A percentile compares a stretch with the other conserved stretches of the same genome.
These are phyloP conservation scores for Cyberlindnera maclurae DNA, from an alignment of 805 yeast genomes.

Conservation along the genomic window DNA sequence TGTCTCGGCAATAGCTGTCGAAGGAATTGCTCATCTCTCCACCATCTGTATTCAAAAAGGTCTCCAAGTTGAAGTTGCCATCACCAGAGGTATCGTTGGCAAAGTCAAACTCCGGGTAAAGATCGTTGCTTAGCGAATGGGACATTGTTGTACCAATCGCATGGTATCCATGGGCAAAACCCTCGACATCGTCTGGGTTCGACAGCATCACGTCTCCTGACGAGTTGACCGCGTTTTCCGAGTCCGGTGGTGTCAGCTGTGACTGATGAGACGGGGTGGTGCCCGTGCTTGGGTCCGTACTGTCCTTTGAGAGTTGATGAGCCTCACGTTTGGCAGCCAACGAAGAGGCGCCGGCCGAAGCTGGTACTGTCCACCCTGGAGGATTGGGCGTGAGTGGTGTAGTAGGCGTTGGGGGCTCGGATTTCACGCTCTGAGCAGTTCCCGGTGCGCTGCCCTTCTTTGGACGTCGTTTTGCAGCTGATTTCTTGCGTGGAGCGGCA, in stretches of 20 bases:
- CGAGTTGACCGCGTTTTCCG: slow-evolving; percentile 23
- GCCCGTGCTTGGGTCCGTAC: slow-evolving; percentile 9
- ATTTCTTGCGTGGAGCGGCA: slow-evolving; percentile 17
- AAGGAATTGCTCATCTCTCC: slow-evolving; percentile 25
- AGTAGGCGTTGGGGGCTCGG: slow-evolving; percentile 37
- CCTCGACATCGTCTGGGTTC: slow-evolving; percentile 7
- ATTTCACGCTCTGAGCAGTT: slow-evolving; percentile 11
- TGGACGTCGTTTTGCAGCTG: slow-evolving; percentile 14
- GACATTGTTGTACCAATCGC: no score
- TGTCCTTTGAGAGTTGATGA: slow-evolving; percentile 10
- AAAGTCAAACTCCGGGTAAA: slow-evolving; percentile 29
- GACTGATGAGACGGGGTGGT: slow-evolving; percentile 17
- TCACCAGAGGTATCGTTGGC: slow-evolving; percentile 27
- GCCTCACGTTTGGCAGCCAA: slow-evolving; percentile 5
- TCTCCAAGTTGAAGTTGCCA: slow-evolving; percentile 37
- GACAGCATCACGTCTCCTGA: slow-evolving; percentile 7
- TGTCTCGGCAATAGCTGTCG: slow-evolving; percentile 36
- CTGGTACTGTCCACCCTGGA: neutral
- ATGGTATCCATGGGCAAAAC: slow-evolving; percentile 4
- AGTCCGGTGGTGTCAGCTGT: slow-evolving; percentile 23
- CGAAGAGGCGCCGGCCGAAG: neutral
- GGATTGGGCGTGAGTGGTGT: slow-evolving; percentile 32
- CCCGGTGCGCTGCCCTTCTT: slow-evolving; percentile 3
- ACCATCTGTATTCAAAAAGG: slow-evolving; percentile 35
- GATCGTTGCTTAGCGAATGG: slow-evolving; percentile 24